Percentiles rank a stretch among this genome's conserved stretches.
Evolutionary conservation across 2,329 filamentous ascomycete genomes (phyloP).

Genomic region (Helotiales sp.): DNA sequence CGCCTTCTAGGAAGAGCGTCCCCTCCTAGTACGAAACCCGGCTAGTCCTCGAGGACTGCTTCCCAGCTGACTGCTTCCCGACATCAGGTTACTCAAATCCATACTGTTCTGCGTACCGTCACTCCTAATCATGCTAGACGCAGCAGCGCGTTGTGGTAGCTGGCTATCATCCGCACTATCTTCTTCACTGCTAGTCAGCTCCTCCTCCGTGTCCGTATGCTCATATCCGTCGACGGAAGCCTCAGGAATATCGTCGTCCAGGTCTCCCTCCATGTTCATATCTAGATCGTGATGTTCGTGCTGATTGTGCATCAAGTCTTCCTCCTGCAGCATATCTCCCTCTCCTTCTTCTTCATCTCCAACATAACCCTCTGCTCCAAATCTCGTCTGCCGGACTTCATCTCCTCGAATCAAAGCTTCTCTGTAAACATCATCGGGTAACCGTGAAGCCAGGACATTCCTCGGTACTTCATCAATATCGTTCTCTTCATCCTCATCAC

Average conservation of each 20-base stretch:
- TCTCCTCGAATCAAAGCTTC: slow-evolving; percentile 60
- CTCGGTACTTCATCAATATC: slow-evolving; percentile 43
- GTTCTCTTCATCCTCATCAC: slow-evolving; percentile 49
- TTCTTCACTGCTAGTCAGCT: slow-evolving; percentile 57
- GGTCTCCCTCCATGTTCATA: slow-evolving; percentile 68
- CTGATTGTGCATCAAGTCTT: slow-evolving; percentile 54
- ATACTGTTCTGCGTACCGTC: slow-evolving; percentile 44
- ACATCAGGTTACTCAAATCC: slow-evolving; percentile 39
- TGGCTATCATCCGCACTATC: slow-evolving; percentile 47
- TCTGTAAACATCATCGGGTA: slow-evolving; percentile 66
- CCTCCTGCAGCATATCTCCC: slow-evolving; percentile 66
- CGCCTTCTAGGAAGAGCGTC: slow-evolving; percentile 1
- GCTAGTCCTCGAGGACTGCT: slow-evolving; percentile 37
- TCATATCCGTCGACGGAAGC: slow-evolving; percentile 66
- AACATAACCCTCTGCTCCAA: slow-evolving; percentile 51
- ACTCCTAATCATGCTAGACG: slow-evolving; percentile 42
- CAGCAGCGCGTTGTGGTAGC: slow-evolving; percentile 23
- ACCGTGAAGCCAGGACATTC: slow-evolving; percentile 46
- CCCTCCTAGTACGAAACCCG: slow-evolving; percentile 7
- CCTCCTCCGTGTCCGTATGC: slow-evolving; percentile 77
- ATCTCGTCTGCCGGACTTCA: slow-evolving; percentile 50
- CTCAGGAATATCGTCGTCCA: slow-evolving; percentile 74
- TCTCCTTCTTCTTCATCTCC: slow-evolving; percentile 61
- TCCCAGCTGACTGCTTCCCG: slow-evolving; percentile 38
- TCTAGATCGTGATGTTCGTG: slow-evolving; percentile 43